A percentile compares a stretch with the other conserved stretches of the same genome.
These are phyloP conservation scores for Annulohypoxylon truncatum DNA, from an alignment of 2,329 filamentous ascomycete species.

Conservation along the genomic window DNA sequence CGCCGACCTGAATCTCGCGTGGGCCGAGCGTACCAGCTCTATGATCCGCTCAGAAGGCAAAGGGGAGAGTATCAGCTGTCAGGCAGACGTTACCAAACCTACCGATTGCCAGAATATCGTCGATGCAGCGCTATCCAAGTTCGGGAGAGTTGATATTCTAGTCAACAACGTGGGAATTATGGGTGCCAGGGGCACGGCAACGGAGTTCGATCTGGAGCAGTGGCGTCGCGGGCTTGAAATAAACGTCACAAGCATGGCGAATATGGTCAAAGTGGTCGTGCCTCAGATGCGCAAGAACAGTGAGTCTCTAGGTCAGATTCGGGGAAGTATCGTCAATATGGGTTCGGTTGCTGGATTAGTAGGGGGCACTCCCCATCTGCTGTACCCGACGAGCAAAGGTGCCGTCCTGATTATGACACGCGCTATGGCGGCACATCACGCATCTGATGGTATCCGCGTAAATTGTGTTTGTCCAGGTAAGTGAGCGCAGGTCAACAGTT, in stretches of 20 bases:
- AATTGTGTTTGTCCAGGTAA: slow-evolving; percentile 62
- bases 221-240: slow-evolving; percentile 69
- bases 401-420: slow-evolving; percentile 64
- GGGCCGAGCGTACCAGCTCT: slow-evolving; percentile 64
- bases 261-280: slow-evolving; percentile 71
- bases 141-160: slow-evolving; percentile 70
- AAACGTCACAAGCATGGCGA: slow-evolving; percentile 74
- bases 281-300: slow-evolving; percentile 69
- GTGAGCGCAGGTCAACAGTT: not conserved
- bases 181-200: slow-evolving; percentile 68
- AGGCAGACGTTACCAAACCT: slow-evolving; percentile 66
- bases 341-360: slow-evolving; percentile 67
- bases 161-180: slow-evolving; percentile 73
- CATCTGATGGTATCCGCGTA: slow-evolving; percentile 57
- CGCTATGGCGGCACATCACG: slow-evolving; percentile 64
- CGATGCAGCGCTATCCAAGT: slow-evolving; percentile 57
- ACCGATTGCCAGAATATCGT: slow-evolving; percentile 61
- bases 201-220: slow-evolving; percentile 68
- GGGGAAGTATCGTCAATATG: slow-evolving; percentile 71
- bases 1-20: slow-evolving; percentile 62
- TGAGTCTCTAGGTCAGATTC: slow-evolving; percentile 50
- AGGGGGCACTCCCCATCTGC: slow-evolving; percentile 58
- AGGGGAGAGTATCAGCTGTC: slow-evolving; percentile 56
- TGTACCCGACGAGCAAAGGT: slow-evolving; percentile 62
- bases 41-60: slow-evolving; percentile 58